Evolutionary conservation across 164 flowering plant species (phyloP), one percentile per base, ranked within the genome.

Genomic region (Taxillus chinensis): DNA sequence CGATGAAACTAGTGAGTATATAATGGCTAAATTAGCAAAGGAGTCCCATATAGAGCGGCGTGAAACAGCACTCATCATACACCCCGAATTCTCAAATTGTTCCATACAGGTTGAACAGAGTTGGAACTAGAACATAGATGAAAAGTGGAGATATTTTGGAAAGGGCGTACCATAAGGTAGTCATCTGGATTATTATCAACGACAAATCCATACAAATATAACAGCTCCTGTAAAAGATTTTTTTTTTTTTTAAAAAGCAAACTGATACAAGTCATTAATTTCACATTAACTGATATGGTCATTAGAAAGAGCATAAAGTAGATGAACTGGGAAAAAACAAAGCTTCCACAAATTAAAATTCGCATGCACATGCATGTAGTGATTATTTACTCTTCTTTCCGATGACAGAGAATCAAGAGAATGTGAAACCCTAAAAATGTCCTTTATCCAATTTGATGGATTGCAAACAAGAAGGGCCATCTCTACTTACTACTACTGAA

Each of bases 201-300:
- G 67, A 87, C 92, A 80, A 95, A 91, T 56, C 99, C 99, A 68
- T 95, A 95, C 2, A 95, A 85, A 76, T 86, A 95, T 4, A 95
- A 81, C 57, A 95, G 75, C 65, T 95, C 99, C 99, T 95, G 93
- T 79, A 73, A 15, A 55, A 14, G 11, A n/a, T n/a, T n/a, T n/a
- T n/a, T n/a, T n/a, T n/a, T n/a, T n/a, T n/a, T 27, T 27, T 27
- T 27, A 27, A 27, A 27, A 27, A 58, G 39, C 15, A 65, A 70
- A 43, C 15, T 7, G 48, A 68, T 5, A 38, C 3, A 45, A 17
- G 51, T 41, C 37, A 40, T 16, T 52, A 13, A 49, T 15, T 38
- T 45, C 4, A 7, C 57, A 17, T 54, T 37, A 14, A 8, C 39
- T 17, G 5, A 54, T 17, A 0, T 7, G 8, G 55, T 16, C 27